Evolutionary conservation across 192 early-diverging fungal genomes (phyloP), one percentile per base, ranked within the genome.

Genomic region (Spinellus fusiger): DNA sequence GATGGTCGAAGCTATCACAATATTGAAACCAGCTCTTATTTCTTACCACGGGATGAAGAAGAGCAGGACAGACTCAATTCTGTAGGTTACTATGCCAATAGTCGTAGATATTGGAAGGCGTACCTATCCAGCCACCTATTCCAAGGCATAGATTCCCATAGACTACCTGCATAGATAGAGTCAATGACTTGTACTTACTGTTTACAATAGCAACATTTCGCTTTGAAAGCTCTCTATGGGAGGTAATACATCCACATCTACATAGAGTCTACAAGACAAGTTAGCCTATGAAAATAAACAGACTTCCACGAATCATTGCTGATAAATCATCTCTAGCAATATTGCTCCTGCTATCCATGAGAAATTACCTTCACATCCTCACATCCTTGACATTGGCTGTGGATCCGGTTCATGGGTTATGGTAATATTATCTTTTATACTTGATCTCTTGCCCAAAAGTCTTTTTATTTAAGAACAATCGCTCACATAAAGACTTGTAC

Each of bases 351-450:
- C 27, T 32, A 20, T 49, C 25, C 26, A 46, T 32, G 13, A 28
- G 31, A 13, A 7, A 49, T 22, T 59, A 48, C 46, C 57, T 31
- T 10, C 23, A 28, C 28, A 59, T 50, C 48, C 59, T 13, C 22
- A 34, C 18, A 49, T 61, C 35, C 63, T 74, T 32, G 74, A 75
- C 68, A 52, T 75, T 10, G 69, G 74, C 20, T 75, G 74, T 64
- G 74, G 74, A 28, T 68, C 70, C 1, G 66, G 67, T 20, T 59
- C 64, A 10, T 76, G 74, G 74, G 57, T 62, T 6, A 47, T 73
- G 37, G 73, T 60, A 60, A 51, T 31, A 37, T 23, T 13, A 25
- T n/a, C 31, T 23, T 50, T 38, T 38, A n/a, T 51, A 13, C 38
- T 38, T 34, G 16, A 23, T 47, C 31, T 27, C 10, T 27, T 22